phyloP scores from a whole-genome alignment of 1,139 yeast genomes.

The Taphrina flavorubra region DNA sequence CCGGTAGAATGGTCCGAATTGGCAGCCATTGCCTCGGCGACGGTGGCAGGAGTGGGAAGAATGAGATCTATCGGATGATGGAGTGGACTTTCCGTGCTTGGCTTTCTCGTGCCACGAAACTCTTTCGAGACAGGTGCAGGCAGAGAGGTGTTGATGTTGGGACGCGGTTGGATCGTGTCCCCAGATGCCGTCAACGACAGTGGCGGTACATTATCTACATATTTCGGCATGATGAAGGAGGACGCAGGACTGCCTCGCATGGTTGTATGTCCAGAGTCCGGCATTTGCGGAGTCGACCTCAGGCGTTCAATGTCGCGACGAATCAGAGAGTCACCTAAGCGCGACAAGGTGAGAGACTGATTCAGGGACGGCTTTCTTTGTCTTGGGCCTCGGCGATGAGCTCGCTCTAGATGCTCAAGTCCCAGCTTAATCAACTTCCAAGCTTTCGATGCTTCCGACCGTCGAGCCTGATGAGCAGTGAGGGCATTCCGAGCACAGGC shows the following conservation, averaged over 20 bases:
- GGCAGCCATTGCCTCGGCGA: neutral
- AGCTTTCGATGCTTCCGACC: slow-evolving; percentile 66
- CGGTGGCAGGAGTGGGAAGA: slow-evolving; percentile 2
- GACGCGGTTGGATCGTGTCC: neutral
- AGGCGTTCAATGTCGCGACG: slow-evolving; percentile 31
- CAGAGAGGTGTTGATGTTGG: neutral
- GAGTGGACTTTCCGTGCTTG: slow-evolving; percentile 16
- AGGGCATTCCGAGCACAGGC: slow-evolving; percentile 67
- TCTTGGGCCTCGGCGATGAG: slow-evolving; percentile 8
- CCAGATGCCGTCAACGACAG: neutral
- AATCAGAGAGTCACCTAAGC: slow-evolving; percentile 23
- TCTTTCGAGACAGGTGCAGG: neutral
- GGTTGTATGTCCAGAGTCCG: slow-evolving; percentile 27
- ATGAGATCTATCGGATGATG: neutral
- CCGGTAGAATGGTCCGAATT: neutral
- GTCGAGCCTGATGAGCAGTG: slow-evolving; percentile 62
- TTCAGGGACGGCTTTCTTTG: slow-evolving; percentile 6
- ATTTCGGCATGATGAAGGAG: slow-evolving; percentile 36
- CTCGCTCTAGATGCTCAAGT: slow-evolving; percentile 23
- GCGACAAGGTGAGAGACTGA: slow-evolving; percentile 10
- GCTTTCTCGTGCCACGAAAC: neutral
- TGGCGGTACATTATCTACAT: slow-evolving; percentile 12
- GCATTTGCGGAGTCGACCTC: slow-evolving; percentile 17
- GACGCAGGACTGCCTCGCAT: slow-evolving; percentile 31
- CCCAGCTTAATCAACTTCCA: slow-evolving; percentile 62